Base-by-base conservation (phyloP, 2,329 filamentous ascomycete genomes). In the Colletotrichum chlorophyti region DNA sequence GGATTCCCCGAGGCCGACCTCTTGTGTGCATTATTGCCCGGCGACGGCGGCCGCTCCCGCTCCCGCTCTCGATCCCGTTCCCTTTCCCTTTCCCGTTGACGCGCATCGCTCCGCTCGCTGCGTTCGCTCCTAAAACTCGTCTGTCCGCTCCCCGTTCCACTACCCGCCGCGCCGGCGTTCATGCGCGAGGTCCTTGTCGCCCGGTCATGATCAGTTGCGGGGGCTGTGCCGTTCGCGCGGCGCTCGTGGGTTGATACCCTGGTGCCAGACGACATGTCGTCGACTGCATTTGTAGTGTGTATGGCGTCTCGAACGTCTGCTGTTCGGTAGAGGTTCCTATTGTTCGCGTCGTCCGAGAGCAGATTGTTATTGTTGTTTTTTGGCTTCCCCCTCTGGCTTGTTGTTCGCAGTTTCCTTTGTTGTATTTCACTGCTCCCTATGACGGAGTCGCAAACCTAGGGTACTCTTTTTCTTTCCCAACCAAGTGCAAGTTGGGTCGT, bases 1-100 rank as follows among this genome's bases (percentile, higher is more conserved):
- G 83, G 79, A 58, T 84, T 83, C 10, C 81, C 82, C 12, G 86
- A 88, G 2, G 83, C 76, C 15, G 79, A 78, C 52, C 84, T 79
- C 72, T 85, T 87, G 67, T 87, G 84, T 3, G 79, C 70, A 26
- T 72, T 70, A 38, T 54, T 71, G 54, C 67, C 67, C 10, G 69
- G 66, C 10, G 74, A 74, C 26, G 73, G 63, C 49, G 74, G 63
- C 53, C 72, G 71, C 63, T 76, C 77, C 58, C 63, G 66, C 11
- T 43, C 52, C 5, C 52, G 34, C 21, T 59, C 55, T 6, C 55
- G 27, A 7, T 48, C 43, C 6, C 51, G 34, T 4, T 58, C 53
- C 23, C 53, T 49, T 3, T 58, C 49, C 11, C 48, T 26, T 34
- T 58, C 48, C 35, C 53, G 43, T 35, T 55, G 55, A 6, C 55